A percentile compares a stretch with the other conserved stretches of the same genome.
Conservation (phyloP, 2,329 filamentous ascomycete species). For the Colletotrichum eleusines region DNA sequence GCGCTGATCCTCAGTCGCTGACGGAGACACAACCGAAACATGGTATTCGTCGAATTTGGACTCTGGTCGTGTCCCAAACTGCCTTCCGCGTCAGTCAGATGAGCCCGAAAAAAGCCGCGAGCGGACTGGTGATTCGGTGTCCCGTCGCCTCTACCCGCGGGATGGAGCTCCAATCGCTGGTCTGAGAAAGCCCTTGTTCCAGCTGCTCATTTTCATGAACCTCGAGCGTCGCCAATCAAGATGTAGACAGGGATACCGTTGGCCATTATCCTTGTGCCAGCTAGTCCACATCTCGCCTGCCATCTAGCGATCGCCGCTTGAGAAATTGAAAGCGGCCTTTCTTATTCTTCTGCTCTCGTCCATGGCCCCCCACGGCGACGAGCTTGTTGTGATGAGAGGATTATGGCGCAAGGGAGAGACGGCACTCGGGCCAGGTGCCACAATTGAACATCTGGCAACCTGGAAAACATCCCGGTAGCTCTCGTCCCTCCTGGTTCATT, state of each 20-base stretch:
- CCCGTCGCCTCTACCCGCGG: conserved; percentile 12
- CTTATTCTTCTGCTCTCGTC: conserved; percentile 18
- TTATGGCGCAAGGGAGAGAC: conserved; percentile 14
- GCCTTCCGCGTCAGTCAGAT: background rate
- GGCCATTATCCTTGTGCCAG: conserved; percentile 13
- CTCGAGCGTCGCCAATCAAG: conserved; percentile 32
- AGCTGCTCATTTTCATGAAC: conserved; percentile 37
- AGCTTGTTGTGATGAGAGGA: conserved; percentile 15
- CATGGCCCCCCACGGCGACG: background rate
- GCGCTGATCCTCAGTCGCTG: conserved; percentile 1
- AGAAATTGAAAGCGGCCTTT: conserved; percentile 32
- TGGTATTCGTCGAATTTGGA: conserved; percentile 3
- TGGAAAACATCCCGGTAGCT: conserved; percentile 22
- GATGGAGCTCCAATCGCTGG: conserved; percentile 8
- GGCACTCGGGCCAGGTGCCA: conserved; percentile 22
- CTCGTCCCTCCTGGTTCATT: conserved; percentile 22
- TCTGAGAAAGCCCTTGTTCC: conserved; percentile 26
- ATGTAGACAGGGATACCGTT: conserved; percentile 28
- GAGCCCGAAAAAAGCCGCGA: background rate
- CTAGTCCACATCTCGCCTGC: conserved; percentile 30
- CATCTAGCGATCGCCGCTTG: conserved; percentile 24
- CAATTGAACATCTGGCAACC: conserved; percentile 21
- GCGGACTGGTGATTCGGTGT: conserved; percentile 15
- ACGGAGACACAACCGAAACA: conserved; percentile 7
- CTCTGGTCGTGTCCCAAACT: conserved; percentile 1